Conservation (phyloP, 371 early-diverging fungal genomes). For the Zopfochytrium polystomum region DNA sequence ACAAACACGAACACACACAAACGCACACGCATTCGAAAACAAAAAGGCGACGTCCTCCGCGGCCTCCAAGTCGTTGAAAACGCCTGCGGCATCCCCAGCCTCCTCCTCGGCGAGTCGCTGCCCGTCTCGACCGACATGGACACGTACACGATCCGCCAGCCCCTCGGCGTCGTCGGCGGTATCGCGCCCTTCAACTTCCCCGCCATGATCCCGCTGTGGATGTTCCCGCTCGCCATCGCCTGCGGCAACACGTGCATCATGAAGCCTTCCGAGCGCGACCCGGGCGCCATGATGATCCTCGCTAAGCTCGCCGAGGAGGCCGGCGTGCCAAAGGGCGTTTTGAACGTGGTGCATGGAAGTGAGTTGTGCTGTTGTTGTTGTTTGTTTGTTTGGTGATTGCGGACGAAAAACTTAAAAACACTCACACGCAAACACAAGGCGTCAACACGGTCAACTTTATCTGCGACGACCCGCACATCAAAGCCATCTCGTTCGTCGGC, state of each 20-base stretch:
- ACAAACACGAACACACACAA: too few relatives aligned
- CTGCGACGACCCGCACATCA: slow-evolving; percentile 79
- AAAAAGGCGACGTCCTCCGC: slow-evolving; percentile 47
- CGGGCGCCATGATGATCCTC: slow-evolving; percentile 91
- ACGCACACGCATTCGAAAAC: too few relatives aligned
- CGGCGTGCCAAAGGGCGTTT: slow-evolving; percentile 91
- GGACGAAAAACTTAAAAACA: not conserved
- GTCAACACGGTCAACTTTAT: slow-evolving; percentile 87
- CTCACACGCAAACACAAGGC: slow-evolving; percentile 8
- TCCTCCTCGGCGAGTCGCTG: slow-evolving; percentile 79
- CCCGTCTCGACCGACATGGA: slow-evolving; percentile 92
- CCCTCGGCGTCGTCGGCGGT: slow-evolving; percentile 93
- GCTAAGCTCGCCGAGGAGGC: slow-evolving; percentile 86
- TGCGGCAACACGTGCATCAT: slow-evolving; percentile 85
- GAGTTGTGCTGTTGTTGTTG: too few relatives aligned
- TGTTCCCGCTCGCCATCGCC: slow-evolving; percentile 93
- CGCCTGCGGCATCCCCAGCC: slow-evolving; percentile 74
- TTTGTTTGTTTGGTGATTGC: not conserved
- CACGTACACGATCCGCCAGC: slow-evolving; percentile 91
- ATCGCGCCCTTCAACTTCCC: slow-evolving; percentile 97
- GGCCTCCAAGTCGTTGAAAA: slow-evolving; percentile 78
- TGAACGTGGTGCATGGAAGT: slow-evolving; percentile 91
- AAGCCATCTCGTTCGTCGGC: slow-evolving; percentile 95
- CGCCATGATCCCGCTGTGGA: slow-evolving; percentile 80
- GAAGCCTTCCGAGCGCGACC: slow-evolving; percentile 95